Base-by-base conservation (phyloP, 2,329 filamentous ascomycete species). In the Aspergillus sp. region DNA sequence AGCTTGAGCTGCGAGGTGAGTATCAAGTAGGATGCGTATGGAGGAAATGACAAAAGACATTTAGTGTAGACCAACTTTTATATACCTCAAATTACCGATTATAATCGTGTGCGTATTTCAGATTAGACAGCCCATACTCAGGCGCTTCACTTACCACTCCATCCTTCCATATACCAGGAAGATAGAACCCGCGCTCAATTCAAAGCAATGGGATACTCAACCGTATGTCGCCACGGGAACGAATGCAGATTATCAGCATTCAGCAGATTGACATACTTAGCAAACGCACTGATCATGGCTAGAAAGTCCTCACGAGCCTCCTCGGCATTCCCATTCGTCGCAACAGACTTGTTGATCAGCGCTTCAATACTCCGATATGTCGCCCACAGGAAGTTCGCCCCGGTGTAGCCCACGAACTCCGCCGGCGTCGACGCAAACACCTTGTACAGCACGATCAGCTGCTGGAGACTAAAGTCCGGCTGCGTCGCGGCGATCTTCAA, bases 211-310 rank as follows among this genome's bases (percentile, higher is more conserved):
- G n/a, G 48, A 45, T 56, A 55, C 23, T 58, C 56, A 7, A 16
- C 11, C 2, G 47, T 44, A 44, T 58, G 56, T 14, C 34, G 51
- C 56, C 53, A 58, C 5, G 56, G 56, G 25, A 56, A 58, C 42
- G 53, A 25, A 34, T 49, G 53, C 45, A 58, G 31, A 41, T 56
- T 58, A 23, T 56, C 53, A 3, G 56, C 56, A 38, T 58, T 58
- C 6, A 58, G 48, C 2, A 56, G 42, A 50, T 52, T 56, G n/a
- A 58, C 49, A 52, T 54, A 58, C 21, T 45, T 45, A 2, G 50
- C 41, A 17, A 58, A 56, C 4, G 51, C 53, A 49, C 56, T 56
- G 7, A 58, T 34, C 53, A 58, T 45, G 4, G 56, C 56, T 6
- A 58, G 45, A 3, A 58, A 52, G 23, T 53, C 56, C 31, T 53